Base-by-base conservation (phyloP, 2,329 filamentous ascomycete genomes). In the Leptographium radiaticola region DNA sequence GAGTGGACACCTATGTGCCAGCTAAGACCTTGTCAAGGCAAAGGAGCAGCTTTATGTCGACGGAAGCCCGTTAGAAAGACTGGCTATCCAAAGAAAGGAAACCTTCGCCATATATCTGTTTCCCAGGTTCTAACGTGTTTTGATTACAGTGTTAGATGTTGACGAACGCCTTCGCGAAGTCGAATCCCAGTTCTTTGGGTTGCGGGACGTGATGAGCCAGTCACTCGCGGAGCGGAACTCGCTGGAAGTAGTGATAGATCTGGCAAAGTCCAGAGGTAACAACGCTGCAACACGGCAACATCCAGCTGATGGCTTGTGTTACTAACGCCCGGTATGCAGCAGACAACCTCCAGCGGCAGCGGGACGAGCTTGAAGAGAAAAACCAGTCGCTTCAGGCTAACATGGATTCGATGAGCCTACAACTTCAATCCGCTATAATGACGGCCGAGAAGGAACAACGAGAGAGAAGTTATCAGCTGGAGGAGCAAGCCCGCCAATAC, bases 181-280 rank as follows among this genome's bases (percentile, higher is more conserved):
- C 70, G 87, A 95, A 62, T 73, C 75, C 18, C 76, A 91, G 62
- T 89, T 89, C 64, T 76, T 78, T 49, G 74, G 77, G 56, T 74
- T 97, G 57, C 84, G 85, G 63, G 76, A 84, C 55, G 83, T 86
- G 58, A 81, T 96, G 64, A 81, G 81, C 55, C 76, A 77, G 36
- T 83, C 86, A 25, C 76, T 84, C 12, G 77, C 76, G 43, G 83
- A 88, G 53, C 83, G 80, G 61, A 83, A 79, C 54, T 77, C 75
- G 6, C 73, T 89, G 57, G 88, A 91, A 61, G 85, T 93, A 58
- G 79, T 83, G 0, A 75, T 94, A 47, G 80, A 84, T 16, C 62
- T 87, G 11, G 85, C 87, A 59, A 94, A 91, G 64, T 77, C 75
- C 51, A 80, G 83, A 76, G 81, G 88, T 93, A 73, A 60, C 80